Conservation (phyloP, 1,284 basidiomycete genomes). For the Ceratobasidium sp. region DNA sequence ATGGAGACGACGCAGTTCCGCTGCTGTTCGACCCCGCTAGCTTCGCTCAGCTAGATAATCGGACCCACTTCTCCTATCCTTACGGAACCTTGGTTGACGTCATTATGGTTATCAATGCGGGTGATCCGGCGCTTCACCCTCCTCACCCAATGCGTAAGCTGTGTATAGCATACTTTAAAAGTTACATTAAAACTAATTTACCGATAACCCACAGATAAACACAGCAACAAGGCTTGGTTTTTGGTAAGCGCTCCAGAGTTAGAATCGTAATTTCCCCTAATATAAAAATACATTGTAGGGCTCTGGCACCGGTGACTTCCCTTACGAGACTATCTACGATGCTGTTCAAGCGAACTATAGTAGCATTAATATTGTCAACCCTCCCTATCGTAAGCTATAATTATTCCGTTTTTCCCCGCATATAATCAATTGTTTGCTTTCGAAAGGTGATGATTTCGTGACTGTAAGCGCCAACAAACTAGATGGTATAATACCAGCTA, state of each 20-base stretch:
- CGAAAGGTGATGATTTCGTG: constrained; percentile 16
- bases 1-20: background rate
- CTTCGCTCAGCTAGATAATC: constrained; percentile 12
- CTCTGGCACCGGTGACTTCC: constrained; percentile 9
- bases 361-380: constrained; percentile 10
- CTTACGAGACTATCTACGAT: constrained; percentile 6
- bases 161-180: too few relatives aligned
- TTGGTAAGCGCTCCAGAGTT: background rate
- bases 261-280: background rate
- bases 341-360: constrained; percentile 19
- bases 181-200: too few relatives aligned
- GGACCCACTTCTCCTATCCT: constrained; percentile 13
- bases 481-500: background rate
- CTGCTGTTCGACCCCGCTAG: constrained; percentile 1
- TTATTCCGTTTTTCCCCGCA: background rate
- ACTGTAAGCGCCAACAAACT: constrained; percentile 4
- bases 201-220: constrained; percentile 22
- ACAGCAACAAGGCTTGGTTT: constrained; percentile 34
- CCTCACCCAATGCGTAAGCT: constrained; percentile 31
- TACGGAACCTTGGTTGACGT: constrained; percentile 20
- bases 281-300: background rate
- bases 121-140: constrained; percentile 26
- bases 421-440: background rate
- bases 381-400: background rate
- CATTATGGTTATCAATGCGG: constrained; percentile 17